Percentiles rank a stretch among this genome's conserved stretches.
phyloP scores from a whole-genome alignment of 495 filamentous ascomycete species.

The Aspergillus funiculosus region DNA sequence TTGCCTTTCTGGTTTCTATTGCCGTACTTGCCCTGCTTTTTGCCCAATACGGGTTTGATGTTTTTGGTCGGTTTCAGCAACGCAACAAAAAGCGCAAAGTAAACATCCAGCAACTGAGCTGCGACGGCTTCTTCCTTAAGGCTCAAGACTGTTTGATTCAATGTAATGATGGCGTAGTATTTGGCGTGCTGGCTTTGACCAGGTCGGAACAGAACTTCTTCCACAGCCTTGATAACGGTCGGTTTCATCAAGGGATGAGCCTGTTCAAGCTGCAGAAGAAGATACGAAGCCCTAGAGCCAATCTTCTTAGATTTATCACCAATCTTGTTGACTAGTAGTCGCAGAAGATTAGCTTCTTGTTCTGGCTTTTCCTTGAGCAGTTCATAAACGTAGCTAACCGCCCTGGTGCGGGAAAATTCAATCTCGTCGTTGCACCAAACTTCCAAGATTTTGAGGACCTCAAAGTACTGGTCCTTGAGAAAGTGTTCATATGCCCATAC shows the following conservation, averaged over 20 bases:
- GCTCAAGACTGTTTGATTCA: conserved; percentile 93
- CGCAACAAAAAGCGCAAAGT: conserved; percentile 78
- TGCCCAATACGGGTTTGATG: conserved; percentile 21
- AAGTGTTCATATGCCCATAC: conserved; percentile 93
- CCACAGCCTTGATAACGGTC: conserved; percentile 74
- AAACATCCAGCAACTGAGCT: conserved; percentile 74
- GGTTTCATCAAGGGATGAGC: conserved; percentile 90
- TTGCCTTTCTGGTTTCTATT: conserved; percentile 30
- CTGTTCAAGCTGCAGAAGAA: conserved; percentile 81
- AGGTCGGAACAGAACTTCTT: conserved; percentile 83
- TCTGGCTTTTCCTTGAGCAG: conserved; percentile 92
- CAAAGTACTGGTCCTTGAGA: conserved; percentile 87
- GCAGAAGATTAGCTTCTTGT: conserved; percentile 89
- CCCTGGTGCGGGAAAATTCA: conserved; percentile 77
- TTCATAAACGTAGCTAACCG: conserved; percentile 82
- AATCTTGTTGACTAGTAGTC: conserved; percentile 90
- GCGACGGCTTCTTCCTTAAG: conserved; percentile 77
- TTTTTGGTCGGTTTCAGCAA: conserved; percentile 58
- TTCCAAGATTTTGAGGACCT: conserved; percentile 83
- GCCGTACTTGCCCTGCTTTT: conserved; percentile 23
- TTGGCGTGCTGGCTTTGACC: conserved; percentile 82
- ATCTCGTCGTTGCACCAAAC: conserved; percentile 90
- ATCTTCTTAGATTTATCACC: conserved; percentile 93
- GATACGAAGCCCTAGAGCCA: conserved; percentile 82
- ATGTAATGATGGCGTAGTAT: conserved; percentile 92